A percentile compares a stretch with the other conserved stretches of the same genome.
phyloP scores from a whole-genome alignment of 2,329 filamentous ascomycete species.

The Clonostachys chloroleuca region DNA sequence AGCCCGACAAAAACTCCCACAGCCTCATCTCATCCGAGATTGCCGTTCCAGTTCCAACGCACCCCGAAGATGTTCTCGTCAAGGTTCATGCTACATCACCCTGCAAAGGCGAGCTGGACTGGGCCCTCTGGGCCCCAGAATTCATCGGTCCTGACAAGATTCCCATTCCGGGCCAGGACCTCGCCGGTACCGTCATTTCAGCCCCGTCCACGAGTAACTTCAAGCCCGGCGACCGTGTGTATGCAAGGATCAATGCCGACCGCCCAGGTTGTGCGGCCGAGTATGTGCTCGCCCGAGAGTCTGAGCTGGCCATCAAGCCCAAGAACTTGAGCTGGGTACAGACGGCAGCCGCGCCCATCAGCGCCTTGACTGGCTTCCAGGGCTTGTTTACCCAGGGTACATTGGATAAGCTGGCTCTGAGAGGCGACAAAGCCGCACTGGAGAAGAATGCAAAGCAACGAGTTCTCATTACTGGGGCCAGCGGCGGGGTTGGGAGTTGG shows the following conservation, averaged over 20 bases:
- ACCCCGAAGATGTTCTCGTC: slow-evolving; percentile 19
- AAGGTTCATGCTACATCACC: slow-evolving; percentile 23
- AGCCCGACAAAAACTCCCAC: slow-evolving; percentile 1
- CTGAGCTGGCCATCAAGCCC: slow-evolving; percentile 26
- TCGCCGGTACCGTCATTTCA: slow-evolving; percentile 26
- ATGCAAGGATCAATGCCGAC: slow-evolving; percentile 17
- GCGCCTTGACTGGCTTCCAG: slow-evolving; percentile 33
- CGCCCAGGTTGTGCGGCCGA: slow-evolving; percentile 21
- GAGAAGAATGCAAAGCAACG: slow-evolving; percentile 17
- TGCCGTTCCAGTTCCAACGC: slow-evolving; percentile 9
- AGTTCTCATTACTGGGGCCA: slow-evolving; percentile 32
- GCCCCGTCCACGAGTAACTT: slow-evolving; percentile 15
- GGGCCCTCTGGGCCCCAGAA: slow-evolving; percentile 14
- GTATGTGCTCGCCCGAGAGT: slow-evolving; percentile 20
- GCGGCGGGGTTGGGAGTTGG: slow-evolving; percentile 32
- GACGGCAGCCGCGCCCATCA: slow-evolving; percentile 29
- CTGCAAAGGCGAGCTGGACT: slow-evolving; percentile 22
- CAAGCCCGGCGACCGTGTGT: slow-evolving; percentile 24
- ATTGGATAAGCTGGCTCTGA: slow-evolving; percentile 17
- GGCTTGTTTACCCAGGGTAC: slow-evolving; percentile 27
- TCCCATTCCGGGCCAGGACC: slow-evolving; percentile 26
- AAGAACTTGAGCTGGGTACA: slow-evolving; percentile 21
- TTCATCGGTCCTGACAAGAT: slow-evolving; percentile 11
- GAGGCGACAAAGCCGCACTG: slow-evolving; percentile 16
- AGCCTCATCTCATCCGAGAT: not conserved